A percentile compares a stretch with the other conserved stretches of the same genome.
phyloP scores from a whole-genome alignment of 306 rosid genomes.

The Trifolium dubium region DNA sequence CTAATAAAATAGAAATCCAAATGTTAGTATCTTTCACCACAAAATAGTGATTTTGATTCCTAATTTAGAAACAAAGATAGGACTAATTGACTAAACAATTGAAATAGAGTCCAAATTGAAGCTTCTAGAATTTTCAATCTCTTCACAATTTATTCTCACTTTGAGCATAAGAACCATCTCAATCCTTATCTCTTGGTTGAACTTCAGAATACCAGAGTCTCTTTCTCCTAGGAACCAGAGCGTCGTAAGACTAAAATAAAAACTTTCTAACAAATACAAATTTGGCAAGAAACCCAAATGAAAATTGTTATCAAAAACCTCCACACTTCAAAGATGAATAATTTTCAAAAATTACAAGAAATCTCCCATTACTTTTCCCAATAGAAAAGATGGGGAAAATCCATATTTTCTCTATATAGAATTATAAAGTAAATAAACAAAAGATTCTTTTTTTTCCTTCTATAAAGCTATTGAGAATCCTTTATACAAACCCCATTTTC shows the following conservation, averaged over 20 bases:
- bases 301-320: conserved; percentile 32
- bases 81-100: neutral
- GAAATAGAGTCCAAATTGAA: conserved; percentile 1
- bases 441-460: conserved; percentile 16
- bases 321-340: neutral
- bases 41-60: conserved; percentile 35
- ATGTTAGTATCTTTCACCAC: conserved; percentile 16
- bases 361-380: neutral
- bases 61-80: conserved; percentile 30
- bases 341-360: neutral
- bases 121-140: conserved; percentile 35
- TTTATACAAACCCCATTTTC: conserved; percentile 39
- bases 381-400: conserved; percentile 11
- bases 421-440: neutral
- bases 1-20: conserved; percentile 39
- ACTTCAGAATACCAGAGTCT: neutral
- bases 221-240: neutral
- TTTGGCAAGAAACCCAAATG: conserved; percentile 20
- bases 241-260: neutral
- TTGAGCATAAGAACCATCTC: conserved; percentile 19
- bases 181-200: neutral
- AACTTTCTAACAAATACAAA: neutral
- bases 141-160: neutral
- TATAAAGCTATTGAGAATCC: conserved; percentile 27
- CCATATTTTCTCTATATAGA: conserved; percentile 1